Base-by-base conservation (phyloP, 2,329 filamentous ascomycete species). In the Cytospora mali region DNA sequence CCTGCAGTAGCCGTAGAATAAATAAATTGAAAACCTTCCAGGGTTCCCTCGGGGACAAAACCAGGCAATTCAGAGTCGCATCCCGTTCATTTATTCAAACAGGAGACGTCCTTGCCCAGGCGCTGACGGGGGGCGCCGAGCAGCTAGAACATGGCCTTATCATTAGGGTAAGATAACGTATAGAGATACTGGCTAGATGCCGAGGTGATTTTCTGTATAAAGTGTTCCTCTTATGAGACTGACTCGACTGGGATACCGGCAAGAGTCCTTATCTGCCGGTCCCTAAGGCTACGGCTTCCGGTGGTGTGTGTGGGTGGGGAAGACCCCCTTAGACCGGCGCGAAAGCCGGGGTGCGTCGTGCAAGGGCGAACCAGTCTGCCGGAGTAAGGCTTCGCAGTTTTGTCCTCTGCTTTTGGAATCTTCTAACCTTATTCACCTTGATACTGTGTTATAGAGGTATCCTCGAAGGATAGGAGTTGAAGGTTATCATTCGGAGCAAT, bases 221-320 rank as follows among this genome's bases (percentile, higher is more conserved):
- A 11, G 4, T 21, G 35, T 11, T 23, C 9, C 27, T 25, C 25
- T 54, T 6, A 11, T n/a, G 10, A 46, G 13, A 46, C 14, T 54
- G 49, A 21, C 39, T 42, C 42, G 57, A 48, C 50, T 33, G 27
- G 31, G 50, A 9, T 29, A 25, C 57, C 57, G 57, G 57, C 57
- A 60, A 29, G 33, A 27, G 31, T 23, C 5, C 42, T 46, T 46
- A 46, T 46, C 42, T 46, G 50, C 57, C 35, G 57, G 50, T 51
- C 39, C 33, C 35, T 21, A 54, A 29, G 25, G 48, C 11, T 7
- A 27, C 50, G 57, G 48, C 29, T 29, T 48, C 49, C 57, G 57
- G 57, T 60, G 57, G 33, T 53, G 10, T 25, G 6, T 28, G n/a
- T 35, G 33, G 49, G 31, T 50, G 57, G 57, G 27, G 18, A 53